These are phyloP conservation scores for Fusarium brevicatenulatum DNA, from an alignment of 2,329 filamentous ascomycete species.

Conservation along the genomic window DNA sequence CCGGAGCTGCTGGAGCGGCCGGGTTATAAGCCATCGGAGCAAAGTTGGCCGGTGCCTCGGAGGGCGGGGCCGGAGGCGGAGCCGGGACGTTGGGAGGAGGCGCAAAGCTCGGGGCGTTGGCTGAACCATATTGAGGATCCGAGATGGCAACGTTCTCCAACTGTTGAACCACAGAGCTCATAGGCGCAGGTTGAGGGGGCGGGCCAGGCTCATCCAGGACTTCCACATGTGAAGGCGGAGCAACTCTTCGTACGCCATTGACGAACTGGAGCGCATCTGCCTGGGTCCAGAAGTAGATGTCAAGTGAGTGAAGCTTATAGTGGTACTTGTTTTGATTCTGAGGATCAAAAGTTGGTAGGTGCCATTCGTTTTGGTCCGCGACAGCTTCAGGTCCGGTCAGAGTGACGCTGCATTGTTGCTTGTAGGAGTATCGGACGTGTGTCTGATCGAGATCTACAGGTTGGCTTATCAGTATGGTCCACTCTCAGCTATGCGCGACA, in stretches of 20 bases:
- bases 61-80: conserved; percentile 32
- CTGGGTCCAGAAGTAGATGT: conserved; percentile 83
- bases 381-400: conserved; percentile 67
- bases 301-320: conserved; percentile 79
- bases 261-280: conserved; percentile 77
- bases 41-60: conserved; percentile 54
- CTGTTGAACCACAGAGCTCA: conserved; percentile 78
- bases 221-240: conserved; percentile 69
- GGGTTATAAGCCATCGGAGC: conserved; percentile 81
- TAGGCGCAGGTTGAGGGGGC: conserved; percentile 57
- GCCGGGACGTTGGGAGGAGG: conserved; percentile 39
- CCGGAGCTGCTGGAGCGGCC: conserved; percentile 78
- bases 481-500: neutral
- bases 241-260: conserved; percentile 71
- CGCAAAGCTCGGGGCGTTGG: conserved; percentile 36
- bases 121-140: conserved; percentile 59
- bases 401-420: conserved; percentile 76
- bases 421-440: conserved; percentile 76
- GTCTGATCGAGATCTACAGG: conserved; percentile 71
- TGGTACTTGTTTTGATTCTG: conserved; percentile 81
- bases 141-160: conserved; percentile 77
- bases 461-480: conserved; percentile 18
- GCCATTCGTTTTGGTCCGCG: conserved; percentile 72
- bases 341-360: conserved; percentile 77
- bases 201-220: conserved; percentile 72